phyloP scores from a whole-genome alignment of 2,329 filamentous ascomycete genomes.

The Monilinia fructigena region DNA sequence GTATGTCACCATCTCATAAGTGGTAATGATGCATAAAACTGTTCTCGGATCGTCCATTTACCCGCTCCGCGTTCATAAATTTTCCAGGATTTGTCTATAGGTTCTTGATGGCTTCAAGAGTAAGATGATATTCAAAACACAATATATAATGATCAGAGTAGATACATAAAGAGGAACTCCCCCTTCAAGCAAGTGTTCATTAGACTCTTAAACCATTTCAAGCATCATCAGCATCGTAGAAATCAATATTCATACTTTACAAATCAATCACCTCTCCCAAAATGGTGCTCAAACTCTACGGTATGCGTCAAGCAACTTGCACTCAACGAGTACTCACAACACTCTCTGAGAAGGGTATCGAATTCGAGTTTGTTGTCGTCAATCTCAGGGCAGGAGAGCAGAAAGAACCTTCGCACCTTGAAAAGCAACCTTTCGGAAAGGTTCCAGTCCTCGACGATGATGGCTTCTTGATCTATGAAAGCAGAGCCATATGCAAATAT shows the following conservation, averaged over 20 bases:
- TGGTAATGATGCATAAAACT: background rate
- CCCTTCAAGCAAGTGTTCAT: background rate
- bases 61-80: background rate
- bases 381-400: constrained; percentile 37
- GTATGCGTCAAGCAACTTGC: constrained; percentile 36
- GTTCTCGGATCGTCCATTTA: background rate
- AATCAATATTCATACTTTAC: background rate
- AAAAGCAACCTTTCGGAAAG: constrained; percentile 42
- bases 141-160: background rate
- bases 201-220: background rate
- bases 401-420: constrained; percentile 27
- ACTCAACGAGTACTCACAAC: constrained; percentile 35
- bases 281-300: constrained; percentile 41
- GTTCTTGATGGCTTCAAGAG: background rate
- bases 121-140: background rate
- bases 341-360: constrained; percentile 39
- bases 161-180: background rate
- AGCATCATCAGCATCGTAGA: background rate
- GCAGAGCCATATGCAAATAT: constrained; percentile 39
- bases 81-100: background rate
- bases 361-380: constrained; percentile 35
- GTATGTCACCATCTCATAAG: background rate
- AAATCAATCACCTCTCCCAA: constrained; percentile 19
- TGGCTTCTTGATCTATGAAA: constrained; percentile 36
- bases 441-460: constrained; percentile 42